A percentile compares a stretch with the other conserved stretches of the same genome.
Conservation (phyloP, 208 protist genomes). For the Vickermania spadyakhi region DNA sequence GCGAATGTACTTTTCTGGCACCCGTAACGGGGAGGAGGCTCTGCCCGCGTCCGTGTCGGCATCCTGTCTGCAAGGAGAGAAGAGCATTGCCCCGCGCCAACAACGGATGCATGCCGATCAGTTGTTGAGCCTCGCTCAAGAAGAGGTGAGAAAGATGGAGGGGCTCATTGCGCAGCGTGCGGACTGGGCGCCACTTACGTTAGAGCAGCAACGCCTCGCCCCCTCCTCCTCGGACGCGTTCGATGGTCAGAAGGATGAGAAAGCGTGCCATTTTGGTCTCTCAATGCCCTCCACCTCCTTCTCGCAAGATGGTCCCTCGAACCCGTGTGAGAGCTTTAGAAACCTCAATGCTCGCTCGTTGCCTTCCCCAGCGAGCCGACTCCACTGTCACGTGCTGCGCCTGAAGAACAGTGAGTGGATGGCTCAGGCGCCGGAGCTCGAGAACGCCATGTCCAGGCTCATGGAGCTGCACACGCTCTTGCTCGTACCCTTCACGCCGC, state of each 20-base stretch:
- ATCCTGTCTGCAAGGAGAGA: no score
- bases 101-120: not conserved
- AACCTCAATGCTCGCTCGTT: no score
- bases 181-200: not conserved
- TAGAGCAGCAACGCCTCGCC: no score
- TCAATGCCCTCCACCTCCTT: no score
- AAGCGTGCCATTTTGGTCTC: no score
- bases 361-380: no score
- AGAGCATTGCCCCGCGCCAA: not conserved
- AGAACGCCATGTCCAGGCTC: not conserved
- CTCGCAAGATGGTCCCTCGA: no score
- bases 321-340: no score
- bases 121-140: not conserved
- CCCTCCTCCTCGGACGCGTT: not conserved
- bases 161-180: not conserved
- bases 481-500: conserved; percentile 1
- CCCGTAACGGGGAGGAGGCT: not conserved
- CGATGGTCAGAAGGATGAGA: not conserved
- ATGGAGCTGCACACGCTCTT: not conserved
- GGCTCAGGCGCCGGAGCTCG: not conserved
- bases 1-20: no score
- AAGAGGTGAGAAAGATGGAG: not conserved
- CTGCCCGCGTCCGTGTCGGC: not conserved
- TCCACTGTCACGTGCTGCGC: not conserved
- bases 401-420: not conserved